phyloP scores from a whole-genome alignment of 164 flowering plant species.

The Annona cherimola region DNA sequence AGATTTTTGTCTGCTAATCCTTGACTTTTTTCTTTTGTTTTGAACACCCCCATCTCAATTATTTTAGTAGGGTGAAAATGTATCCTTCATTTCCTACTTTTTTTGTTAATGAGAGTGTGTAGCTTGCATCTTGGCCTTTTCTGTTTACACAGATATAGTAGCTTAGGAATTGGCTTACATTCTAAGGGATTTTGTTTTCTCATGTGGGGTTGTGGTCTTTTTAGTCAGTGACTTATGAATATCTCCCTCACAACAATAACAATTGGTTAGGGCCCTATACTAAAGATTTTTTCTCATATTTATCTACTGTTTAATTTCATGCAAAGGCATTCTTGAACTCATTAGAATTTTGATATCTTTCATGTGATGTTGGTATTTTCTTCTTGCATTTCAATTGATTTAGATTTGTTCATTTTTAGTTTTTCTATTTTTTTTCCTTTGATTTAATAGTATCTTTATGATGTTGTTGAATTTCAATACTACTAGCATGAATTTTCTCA shows the following conservation, averaged over 20 bases:
- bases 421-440: too few relatives aligned
- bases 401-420: too few relatives aligned
- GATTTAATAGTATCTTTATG: too few relatives aligned
- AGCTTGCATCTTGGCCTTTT: not conserved
- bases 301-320: slow-evolving; percentile 4
- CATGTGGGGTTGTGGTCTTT: not conserved
- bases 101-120: not conserved
- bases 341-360: not conserved
- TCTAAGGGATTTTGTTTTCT: not conserved
- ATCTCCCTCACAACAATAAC: not conserved
- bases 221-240: not conserved
- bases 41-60: too few relatives aligned
- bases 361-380: not conserved
- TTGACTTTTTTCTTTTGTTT: not conserved
- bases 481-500: too few relatives aligned
- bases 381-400: not conserved
- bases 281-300: not conserved
- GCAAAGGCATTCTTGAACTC: not conserved
- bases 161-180: not conserved
- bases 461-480: too few relatives aligned
- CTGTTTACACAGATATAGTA: not conserved
- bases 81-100: not conserved
- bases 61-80: too few relatives aligned
- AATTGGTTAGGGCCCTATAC: not conserved
- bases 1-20: not conserved